A percentile compares a stretch with the other conserved stretches of the same genome.
These are phyloP conservation scores for Fomitopsis pinicola DNA, from an alignment of 1,284 basidiomycete genomes.

Conservation along the genomic window DNA sequence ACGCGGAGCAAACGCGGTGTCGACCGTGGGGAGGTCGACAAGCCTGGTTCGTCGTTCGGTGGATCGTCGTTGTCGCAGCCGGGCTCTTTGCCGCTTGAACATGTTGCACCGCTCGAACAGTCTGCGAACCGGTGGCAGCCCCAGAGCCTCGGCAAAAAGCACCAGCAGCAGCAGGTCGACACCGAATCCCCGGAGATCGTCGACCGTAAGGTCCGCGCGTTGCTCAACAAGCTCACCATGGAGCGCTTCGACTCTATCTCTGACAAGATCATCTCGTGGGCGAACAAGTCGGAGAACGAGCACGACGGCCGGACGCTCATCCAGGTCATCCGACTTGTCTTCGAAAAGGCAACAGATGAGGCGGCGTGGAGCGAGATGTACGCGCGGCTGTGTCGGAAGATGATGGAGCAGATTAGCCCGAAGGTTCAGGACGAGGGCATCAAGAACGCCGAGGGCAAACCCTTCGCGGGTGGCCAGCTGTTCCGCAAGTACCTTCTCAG, in stretches of 20 bases:
- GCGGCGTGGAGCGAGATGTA: constrained; percentile 97
- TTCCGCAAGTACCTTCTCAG: constrained; percentile 74
- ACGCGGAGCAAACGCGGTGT: constrained; percentile 72
- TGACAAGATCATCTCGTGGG: constrained; percentile 56
- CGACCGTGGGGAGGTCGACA: constrained; percentile 48
- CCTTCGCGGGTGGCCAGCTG: constrained; percentile 85
- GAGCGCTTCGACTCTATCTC: constrained; percentile 95
- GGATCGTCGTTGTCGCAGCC: constrained; percentile 16
- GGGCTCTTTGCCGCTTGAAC: constrained; percentile 37
- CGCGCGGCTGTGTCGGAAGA: constrained; percentile 89
- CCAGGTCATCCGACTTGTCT: constrained; percentile 93
- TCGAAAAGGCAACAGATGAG: constrained; percentile 90
- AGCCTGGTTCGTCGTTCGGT: constrained; percentile 23
- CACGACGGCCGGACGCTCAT: constrained; percentile 92
- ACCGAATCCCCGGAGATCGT: constrained; percentile 78
- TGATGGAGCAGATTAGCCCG: constrained; percentile 67
- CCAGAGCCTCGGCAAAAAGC: constrained; percentile 26
- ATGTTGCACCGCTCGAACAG: constrained; percentile 69
- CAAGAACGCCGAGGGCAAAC: constrained; percentile 73
- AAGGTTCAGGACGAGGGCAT: constrained; percentile 87
- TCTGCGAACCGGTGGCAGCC: constrained; percentile 79
- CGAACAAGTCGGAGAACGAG: constrained; percentile 91
- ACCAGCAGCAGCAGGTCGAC: constrained; percentile 33
- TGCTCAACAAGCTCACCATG: constrained; percentile 97
- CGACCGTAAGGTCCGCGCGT: constrained; percentile 88